These are phyloP conservation scores for Colletotrichum spinosum DNA, from an alignment of 2,329 filamentous ascomycete species.

Conservation along the genomic window DNA sequence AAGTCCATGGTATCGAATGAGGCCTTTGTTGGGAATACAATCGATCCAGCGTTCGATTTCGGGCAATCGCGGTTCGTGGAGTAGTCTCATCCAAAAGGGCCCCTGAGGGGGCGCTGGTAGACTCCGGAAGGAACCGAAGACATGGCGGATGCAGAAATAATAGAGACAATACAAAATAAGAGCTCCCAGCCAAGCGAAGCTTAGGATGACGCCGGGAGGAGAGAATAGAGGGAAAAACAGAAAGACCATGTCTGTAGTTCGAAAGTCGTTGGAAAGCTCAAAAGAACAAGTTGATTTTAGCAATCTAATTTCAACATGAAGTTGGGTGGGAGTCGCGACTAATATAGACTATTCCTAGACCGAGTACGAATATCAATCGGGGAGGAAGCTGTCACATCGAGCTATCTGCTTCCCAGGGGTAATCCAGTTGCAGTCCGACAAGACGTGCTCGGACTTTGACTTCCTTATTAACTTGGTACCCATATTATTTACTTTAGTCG, in stretches of 20 bases:
- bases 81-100: conserved; percentile 1
- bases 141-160: background rate
- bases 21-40: conserved; percentile 56
- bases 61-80: conserved; percentile 11
- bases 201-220: background rate
- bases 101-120: conserved; percentile 1
- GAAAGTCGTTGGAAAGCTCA: no score
- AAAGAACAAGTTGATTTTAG: no score
- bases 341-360: no score
- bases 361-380: no score
- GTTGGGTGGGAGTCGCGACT: no score
- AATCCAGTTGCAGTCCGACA: no score
- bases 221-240: background rate
- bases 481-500: no score
- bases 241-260: background rate
- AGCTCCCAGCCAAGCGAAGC: background rate
- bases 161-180: background rate
- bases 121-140: background rate
- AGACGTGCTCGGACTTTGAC: no score
- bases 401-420: no score
- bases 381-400: no score
- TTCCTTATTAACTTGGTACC: no score
- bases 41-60: conserved; percentile 47
- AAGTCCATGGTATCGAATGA: conserved; percentile 57
- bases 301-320: no score